These are phyloP conservation scores for Metschnikowia continentalis DNA, from an alignment of 805 yeast species.

Conservation along the genomic window DNA sequence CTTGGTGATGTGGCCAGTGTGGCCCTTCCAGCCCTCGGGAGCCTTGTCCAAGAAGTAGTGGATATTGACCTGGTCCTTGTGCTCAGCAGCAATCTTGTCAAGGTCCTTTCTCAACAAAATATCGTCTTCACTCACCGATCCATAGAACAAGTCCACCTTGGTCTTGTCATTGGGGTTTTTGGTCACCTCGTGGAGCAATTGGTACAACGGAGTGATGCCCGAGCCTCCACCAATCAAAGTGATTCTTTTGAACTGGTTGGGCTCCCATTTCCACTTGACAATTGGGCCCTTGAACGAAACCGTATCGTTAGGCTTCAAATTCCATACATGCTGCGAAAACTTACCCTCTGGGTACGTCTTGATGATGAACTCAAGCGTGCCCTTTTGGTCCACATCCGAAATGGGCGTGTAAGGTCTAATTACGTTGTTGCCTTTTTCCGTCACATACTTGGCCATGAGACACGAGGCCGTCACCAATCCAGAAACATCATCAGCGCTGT, in stretches of 20 bases:
- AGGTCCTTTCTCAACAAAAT: conserved; percentile 75
- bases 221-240: conserved; percentile 93
- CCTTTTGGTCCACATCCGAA: conserved; percentile 63
- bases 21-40: conserved; percentile 49
- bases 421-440: conserved; percentile 81
- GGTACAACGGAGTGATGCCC: conserved; percentile 95
- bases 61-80: conserved; percentile 76
- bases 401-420: conserved; percentile 90
- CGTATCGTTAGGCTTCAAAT: conserved; percentile 72
- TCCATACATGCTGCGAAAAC: conserved; percentile 69
- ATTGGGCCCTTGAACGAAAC: conserved; percentile 93
- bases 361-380: conserved; percentile 73
- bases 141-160: conserved; percentile 77
- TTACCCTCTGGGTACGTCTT: conserved; percentile 85
- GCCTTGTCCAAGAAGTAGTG: conserved; percentile 76
- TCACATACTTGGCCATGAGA: conserved; percentile 73
- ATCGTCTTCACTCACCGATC: conserved; percentile 72
- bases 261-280: conserved; percentile 84
- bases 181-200: conserved; percentile 71
- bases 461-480: conserved; percentile 81
- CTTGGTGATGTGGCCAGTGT: conserved; percentile 73
- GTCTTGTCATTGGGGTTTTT: conserved; percentile 85
- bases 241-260: conserved; percentile 77
- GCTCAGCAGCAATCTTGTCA: conserved; percentile 59
- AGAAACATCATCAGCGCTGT: conserved; percentile 58